Evolutionary conservation across 768 basidiomycete genomes (phyloP), one percentile per base, ranked within the genome.

Genomic region (Hypholoma fasciculare): DNA sequence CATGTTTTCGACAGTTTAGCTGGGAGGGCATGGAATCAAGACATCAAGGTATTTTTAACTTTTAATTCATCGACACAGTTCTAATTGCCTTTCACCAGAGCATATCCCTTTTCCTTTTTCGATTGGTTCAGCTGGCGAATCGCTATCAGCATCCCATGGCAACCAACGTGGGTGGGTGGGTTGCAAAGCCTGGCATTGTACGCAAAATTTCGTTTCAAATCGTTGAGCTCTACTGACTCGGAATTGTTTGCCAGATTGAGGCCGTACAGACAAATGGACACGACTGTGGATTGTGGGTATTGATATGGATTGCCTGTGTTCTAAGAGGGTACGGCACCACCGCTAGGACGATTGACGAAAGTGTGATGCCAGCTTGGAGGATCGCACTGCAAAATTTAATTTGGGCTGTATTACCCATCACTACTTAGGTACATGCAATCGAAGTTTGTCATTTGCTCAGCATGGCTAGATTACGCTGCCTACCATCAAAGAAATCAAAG

Each of bases 1-100:
- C 56, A 61, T 19, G 48, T 77, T 0, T 75, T 73, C 49, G 74
- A 77, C 50, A 77, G 74, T 43, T 57, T 77, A 7, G 65, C 37
- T 11, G 34, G 23, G 17, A 6, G 7, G 27, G 12, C 17, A 0
- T 67, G 67, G 63, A 54, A 9, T 4, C 3, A 23, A 9, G 60
- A 62, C 46, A 43, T 64, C 3, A 11, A 49, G 47, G 61, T 64
- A 30, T 14, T 43, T 44, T 8, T 16, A 13, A n/a, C 8, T 43
- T n/a, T 43, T 43, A 8, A 12, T n/a, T 43, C 1, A n/a, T n/a
- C 16, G 3, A 8, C 42, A 14, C 7, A 2, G 42, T n/a, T 20
- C 20, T 43, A 8, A n/a, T 16, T 23, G 42, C 42, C 20, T 16
- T n/a, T 20, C 20, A 13, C 1, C 20, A 43, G 42, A 43, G 20